These are phyloP conservation scores for Venturia nashicola DNA, from an alignment of 2,329 filamentous ascomycete genomes.

Conservation along the genomic window DNA sequence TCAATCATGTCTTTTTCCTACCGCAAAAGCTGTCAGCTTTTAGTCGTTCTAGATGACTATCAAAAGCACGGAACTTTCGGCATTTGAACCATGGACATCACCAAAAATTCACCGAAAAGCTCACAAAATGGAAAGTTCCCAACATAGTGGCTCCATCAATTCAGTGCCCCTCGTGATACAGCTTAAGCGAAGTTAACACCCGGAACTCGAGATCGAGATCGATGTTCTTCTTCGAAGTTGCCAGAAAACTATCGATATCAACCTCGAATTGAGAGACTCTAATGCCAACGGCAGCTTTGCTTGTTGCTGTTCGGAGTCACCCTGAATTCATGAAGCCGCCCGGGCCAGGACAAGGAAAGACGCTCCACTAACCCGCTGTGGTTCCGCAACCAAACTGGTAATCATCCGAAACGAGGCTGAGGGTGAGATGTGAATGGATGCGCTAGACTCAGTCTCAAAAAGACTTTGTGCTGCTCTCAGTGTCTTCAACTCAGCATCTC, in stretches of 20 bases:
- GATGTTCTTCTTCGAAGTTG: too few relatives aligned
- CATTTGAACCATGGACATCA: not conserved
- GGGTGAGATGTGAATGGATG: not conserved
- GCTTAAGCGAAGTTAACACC: too few relatives aligned
- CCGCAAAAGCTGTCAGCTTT: not conserved
- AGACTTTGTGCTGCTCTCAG: not conserved
- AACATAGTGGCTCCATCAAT: too few relatives aligned
- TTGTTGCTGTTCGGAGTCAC: too few relatives aligned
- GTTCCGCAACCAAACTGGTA: not conserved
- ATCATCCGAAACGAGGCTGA: slow-evolving; percentile 5
- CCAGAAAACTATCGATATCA: too few relatives aligned
- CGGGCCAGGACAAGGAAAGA: not conserved
- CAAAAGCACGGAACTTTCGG: not conserved
- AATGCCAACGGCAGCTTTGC: too few relatives aligned
- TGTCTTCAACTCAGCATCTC: not conserved
- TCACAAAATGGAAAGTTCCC: not conserved
- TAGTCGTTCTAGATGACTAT: too few relatives aligned
- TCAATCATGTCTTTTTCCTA: not conserved
- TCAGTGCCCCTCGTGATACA: too few relatives aligned
- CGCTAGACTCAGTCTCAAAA: not conserved
- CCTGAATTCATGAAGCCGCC: too few relatives aligned
- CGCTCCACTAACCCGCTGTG: not conserved
- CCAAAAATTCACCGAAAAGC: not conserved
- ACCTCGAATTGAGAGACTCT: too few relatives aligned
- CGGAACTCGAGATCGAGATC: too few relatives aligned